Conservation (phyloP, 345 rosid genomes). For the Bruguiera parviflora region DNA sequence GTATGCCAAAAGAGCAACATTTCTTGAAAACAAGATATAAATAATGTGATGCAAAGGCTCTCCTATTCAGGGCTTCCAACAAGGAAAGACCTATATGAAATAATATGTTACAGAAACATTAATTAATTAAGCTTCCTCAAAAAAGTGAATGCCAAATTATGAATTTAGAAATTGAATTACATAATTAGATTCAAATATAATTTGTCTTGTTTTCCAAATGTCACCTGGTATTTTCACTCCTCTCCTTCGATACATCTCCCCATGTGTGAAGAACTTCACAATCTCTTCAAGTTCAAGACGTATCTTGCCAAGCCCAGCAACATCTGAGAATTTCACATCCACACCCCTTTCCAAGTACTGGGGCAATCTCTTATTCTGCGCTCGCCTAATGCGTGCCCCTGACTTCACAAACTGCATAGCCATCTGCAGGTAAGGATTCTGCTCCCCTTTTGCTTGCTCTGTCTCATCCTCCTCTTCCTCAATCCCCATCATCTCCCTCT, state of each 20-base stretch:
- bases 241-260: slow-evolving; percentile 90
- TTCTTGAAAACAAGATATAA: not conserved
- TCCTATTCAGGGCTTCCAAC: not conserved
- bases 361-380: slow-evolving; percentile 61
- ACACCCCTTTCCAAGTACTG: slow-evolving; percentile 83
- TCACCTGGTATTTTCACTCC: slow-evolving; percentile 90
- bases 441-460: slow-evolving; percentile 58
- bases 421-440: slow-evolving; percentile 73
- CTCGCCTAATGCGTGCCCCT: slow-evolving; percentile 84
- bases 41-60: slow-evolving; percentile 4
- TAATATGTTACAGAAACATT: not conserved
- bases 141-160: not conserved
- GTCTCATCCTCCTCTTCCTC: slow-evolving; percentile 53
- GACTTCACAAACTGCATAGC: slow-evolving; percentile 95
- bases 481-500: slow-evolving; percentile 70
- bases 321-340: slow-evolving; percentile 85
- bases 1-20: not conserved
- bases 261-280: slow-evolving; percentile 94
- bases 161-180: not conserved
- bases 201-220: slow-evolving; percentile 14
- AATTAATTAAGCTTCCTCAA: not conserved
- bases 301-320: slow-evolving; percentile 95
- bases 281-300: slow-evolving; percentile 93
- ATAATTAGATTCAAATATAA: not conserved
- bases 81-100: slow-evolving; percentile 1